Base-by-base conservation (phyloP, 805 yeast genomes). In the Jamesozyma spencerorum region DNA sequence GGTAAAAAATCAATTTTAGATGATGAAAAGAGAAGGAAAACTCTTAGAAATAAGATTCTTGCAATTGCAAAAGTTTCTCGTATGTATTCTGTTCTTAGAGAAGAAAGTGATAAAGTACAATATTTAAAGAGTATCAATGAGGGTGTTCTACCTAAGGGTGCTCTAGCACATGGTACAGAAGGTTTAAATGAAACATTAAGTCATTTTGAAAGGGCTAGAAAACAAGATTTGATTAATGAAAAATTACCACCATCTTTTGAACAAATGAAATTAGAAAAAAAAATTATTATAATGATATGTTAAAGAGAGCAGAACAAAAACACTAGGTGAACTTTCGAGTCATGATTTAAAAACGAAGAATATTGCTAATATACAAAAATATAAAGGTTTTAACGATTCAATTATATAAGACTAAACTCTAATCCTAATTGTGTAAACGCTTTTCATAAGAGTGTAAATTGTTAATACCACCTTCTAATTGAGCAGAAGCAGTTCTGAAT, bases 401-500 rank as follows among this genome's bases (percentile, higher is more conserved):
- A 24, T 24, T 24, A 24, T 24, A 24, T n/a, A n/a, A n/a, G n/a
- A n/a, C n/a, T n/a, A n/a, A n/a, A n/a, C n/a, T n/a, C n/a, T n/a
- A n/a, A n/a, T 7, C 40, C 59, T 76, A 86, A 63, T 85, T 86
- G 75, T 87, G 95, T 63, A 92, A 74, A 70, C 95, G 86, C 79
- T 92, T 92, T 72, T 92, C 98, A 65, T 85, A 92, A 44, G 97
- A 88, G 75, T 86, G 86, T 68, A 92, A 77, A 62, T 94, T 88
- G 69, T 86, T 84, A 48, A 92, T 90, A 68, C 97, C 97, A 74
- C 98, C 98, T 72, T 92, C 98, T 51, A 87, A 74, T 75, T 92
- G 98, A 49, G 98, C 96, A 60, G 96, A 85, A 38, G 97, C 95
- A 53, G 97, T 88, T 79, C 98, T 86, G 69, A 82, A 80, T 72